Evolutionary conservation across 1,139 yeast genomes (phyloP).

Genomic region (Suhomyces bribrorum): DNA sequence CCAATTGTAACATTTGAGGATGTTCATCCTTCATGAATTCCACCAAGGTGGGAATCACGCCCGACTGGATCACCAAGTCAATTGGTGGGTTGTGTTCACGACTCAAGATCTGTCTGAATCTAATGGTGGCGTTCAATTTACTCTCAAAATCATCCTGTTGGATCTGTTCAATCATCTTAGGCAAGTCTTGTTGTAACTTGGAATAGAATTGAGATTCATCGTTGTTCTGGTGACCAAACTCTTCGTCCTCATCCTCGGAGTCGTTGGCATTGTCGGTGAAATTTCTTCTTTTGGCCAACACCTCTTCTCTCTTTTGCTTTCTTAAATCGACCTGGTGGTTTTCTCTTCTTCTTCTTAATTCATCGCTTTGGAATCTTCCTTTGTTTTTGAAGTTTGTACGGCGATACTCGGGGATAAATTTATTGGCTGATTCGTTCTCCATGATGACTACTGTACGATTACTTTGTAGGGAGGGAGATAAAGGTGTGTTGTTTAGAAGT

Average conservation of each 20-base stretch:
- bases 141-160: slow-evolving; percentile 74
- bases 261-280: slow-evolving; percentile 45
- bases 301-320: slow-evolving; percentile 95
- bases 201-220: slow-evolving; percentile 55
- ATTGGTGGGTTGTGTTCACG: slow-evolving; percentile 98
- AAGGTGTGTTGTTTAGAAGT: background rate
- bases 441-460: too few relatives aligned
- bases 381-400: slow-evolving; percentile 95
- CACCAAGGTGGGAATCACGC: slow-evolving; percentile 90
- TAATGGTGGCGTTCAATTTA: slow-evolving; percentile 86
- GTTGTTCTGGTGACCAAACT: slow-evolving; percentile 41
- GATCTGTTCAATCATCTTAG: slow-evolving; percentile 81
- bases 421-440: slow-evolving; percentile 79
- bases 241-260: slow-evolving; percentile 49
- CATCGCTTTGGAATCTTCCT: slow-evolving; percentile 92
- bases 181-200: slow-evolving; percentile 74
- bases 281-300: slow-evolving; percentile 89
- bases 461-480: too few relatives aligned
- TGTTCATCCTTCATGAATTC: slow-evolving; percentile 77
- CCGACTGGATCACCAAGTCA: slow-evolving; percentile 86
- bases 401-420: slow-evolving; percentile 96
- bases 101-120: slow-evolving; percentile 89
- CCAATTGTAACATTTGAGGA: slow-evolving; percentile 88
- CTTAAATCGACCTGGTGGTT: slow-evolving; percentile 96
- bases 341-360: slow-evolving; percentile 96